Evolutionary conservation across 2,329 filamentous ascomycete genomes (phyloP), one percentile per base, ranked within the genome.

Genomic region (Elsinoe arachidis): DNA sequence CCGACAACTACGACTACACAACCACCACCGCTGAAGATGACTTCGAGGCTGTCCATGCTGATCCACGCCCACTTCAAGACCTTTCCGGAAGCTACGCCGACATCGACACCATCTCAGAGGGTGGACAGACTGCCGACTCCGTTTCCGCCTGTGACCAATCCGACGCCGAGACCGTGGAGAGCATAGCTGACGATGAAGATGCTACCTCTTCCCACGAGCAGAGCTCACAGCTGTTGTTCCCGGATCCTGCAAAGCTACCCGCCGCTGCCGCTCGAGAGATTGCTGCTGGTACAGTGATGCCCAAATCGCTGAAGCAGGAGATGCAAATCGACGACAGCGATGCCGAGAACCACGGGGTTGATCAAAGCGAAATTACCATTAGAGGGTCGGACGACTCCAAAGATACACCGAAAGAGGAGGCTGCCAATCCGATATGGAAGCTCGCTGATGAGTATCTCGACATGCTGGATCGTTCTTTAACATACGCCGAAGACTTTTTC

Each of bases 41-140:
- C 26, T 56, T 51, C 33, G 53, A 61, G 21, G 39, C 43, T n/a
- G 34, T 56, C 30, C 38, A 49, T 9, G 54, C 43, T 19, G 41
- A 37, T 15, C 41, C 54, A 15, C 43, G 30, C 26, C 33, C 37
- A n/a, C n/a, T 38, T 7, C 12, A 46, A 5, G 54, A 47, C 26
- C 49, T 53, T 17, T 38, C 49, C 3, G 33, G 33, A 15, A 53
- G 49, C 34, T 43, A 47, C 10, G 41, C 21, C 15, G 54, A 56
- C 39, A 49, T 37, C 26, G 54, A 56, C n/a, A 26, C 21, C 14
- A 17, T 30, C n/a, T 56, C 54, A 4, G 54, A 56, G 15, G 33
- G 54, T 26, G 54, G 54, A 11, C 38, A 56, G 41, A 56, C 41
- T 7, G 54, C 41, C 7, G 54, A 56, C 6, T 47, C 54, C 10